These are phyloP conservation scores for Leishmania gerbilli DNA, from an alignment of 208 protist genomes.

Conservation along the genomic window DNA sequence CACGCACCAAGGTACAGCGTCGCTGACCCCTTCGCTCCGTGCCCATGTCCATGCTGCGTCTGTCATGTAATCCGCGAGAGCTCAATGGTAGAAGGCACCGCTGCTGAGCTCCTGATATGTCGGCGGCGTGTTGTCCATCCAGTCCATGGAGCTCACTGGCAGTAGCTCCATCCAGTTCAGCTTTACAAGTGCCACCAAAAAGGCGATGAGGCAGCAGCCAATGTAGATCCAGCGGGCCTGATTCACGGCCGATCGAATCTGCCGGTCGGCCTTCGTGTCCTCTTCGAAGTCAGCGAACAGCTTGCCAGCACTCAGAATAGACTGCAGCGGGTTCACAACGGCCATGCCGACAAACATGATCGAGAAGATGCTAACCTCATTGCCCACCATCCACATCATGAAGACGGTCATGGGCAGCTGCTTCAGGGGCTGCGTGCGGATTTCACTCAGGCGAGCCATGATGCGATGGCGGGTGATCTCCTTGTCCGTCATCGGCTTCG, in stretches of 20 bases:
- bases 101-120: constrained; percentile 62
- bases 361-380: constrained; percentile 87
- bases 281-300: constrained; percentile 74
- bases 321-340: constrained; percentile 73
- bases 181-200: constrained; percentile 80
- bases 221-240: constrained; percentile 84
- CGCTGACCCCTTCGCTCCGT: no score
- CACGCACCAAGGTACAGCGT: neutral
- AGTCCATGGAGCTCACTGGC: constrained; percentile 82
- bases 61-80: no score
- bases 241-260: constrained; percentile 50
- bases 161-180: constrained; percentile 87
- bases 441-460: constrained; percentile 62
- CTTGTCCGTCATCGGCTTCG: constrained; percentile 45
- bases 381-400: constrained; percentile 91
- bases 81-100: constrained; percentile 32
- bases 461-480: constrained; percentile 55
- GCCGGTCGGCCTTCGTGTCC: constrained; percentile 54
- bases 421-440: constrained; percentile 78
- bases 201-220: constrained; percentile 65
- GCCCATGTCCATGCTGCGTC: neutral
- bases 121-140: constrained; percentile 69
- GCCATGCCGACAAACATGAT: constrained; percentile 92
- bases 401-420: constrained; percentile 85
- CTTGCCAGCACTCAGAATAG: constrained; percentile 49